A percentile compares a stretch with the other conserved stretches of the same genome.
These are phyloP conservation scores for Botrytis medusae DNA, from an alignment of 2,329 filamentous ascomycete genomes.

Conservation along the genomic window DNA sequence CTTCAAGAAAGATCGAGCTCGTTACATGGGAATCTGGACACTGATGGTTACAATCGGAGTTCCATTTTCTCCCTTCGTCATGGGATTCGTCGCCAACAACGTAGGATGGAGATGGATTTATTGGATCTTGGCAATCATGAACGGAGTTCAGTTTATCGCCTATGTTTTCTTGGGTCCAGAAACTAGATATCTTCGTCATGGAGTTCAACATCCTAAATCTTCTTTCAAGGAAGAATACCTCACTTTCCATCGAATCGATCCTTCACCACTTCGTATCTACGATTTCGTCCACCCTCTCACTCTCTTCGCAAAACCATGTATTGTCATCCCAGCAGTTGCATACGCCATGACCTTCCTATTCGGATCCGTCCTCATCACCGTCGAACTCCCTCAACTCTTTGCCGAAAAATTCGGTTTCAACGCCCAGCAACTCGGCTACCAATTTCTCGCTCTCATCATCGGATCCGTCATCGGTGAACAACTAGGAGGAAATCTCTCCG, in stretches of 20 bases:
- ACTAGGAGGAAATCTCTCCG: conserved; percentile 53
- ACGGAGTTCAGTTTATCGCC: conserved; percentile 54
- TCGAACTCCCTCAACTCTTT: conserved; percentile 61
- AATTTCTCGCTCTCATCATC: conserved; percentile 56
- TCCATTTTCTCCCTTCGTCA: conserved; percentile 33
- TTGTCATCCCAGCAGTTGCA: conserved; percentile 51
- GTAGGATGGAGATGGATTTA: conserved; percentile 23
- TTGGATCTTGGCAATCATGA: conserved; percentile 52
- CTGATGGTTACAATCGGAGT: conserved; percentile 29
- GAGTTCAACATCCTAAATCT: conserved; percentile 12
- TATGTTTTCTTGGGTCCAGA: conserved; percentile 58
- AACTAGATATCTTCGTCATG: conserved; percentile 50
- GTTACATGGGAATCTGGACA: conserved; percentile 56
- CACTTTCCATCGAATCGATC: conserved; percentile 53
- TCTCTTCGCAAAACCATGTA: conserved; percentile 47
- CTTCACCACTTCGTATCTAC: conserved; percentile 47
- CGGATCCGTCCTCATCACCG: conserved; percentile 51
- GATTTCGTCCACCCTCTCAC: conserved; percentile 53
- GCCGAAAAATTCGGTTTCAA: conserved; percentile 56
- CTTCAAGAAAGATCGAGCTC: conserved; percentile 52
- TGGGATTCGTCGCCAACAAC: conserved; percentile 43
- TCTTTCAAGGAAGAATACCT: conserved; percentile 40
- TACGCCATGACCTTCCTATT: conserved; percentile 61
- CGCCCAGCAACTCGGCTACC: conserved; percentile 56
- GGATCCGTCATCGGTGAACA: conserved; percentile 60